phyloP scores from a whole-genome alignment of 257 asterid species.

The Verbena officinalis region DNA sequence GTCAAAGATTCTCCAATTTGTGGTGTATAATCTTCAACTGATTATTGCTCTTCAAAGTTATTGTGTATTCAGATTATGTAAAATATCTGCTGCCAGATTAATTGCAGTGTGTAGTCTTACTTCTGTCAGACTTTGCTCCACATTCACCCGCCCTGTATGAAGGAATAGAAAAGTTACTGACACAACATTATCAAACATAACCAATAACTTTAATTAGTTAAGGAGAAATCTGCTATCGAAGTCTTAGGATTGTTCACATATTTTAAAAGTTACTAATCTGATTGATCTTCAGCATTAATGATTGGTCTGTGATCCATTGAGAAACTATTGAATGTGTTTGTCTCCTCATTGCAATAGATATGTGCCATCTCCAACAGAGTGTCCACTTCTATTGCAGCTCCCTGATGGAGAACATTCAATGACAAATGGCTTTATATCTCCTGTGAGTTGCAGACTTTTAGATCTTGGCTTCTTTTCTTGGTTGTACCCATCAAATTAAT shows the following conservation, averaged over 20 bases:
- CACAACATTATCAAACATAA: constrained; percentile 15
- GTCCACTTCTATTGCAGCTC: constrained; percentile 83
- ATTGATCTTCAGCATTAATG: constrained; percentile 1
- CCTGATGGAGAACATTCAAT: constrained; percentile 69
- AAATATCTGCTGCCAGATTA: constrained; percentile 19
- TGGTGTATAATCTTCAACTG: constrained; percentile 77
- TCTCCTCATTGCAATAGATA: constrained; percentile 52
- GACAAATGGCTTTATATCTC: constrained; percentile 96
- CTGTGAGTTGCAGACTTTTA: constrained; percentile 55
- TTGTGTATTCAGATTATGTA: constrained; percentile 14
- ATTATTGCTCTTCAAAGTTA: constrained; percentile 18
- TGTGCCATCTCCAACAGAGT: constrained; percentile 85
- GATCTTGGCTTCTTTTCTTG: constrained; percentile 19
- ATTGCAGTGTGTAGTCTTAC: constrained; percentile 10
- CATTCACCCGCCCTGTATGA: constrained; percentile 6
- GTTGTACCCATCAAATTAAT: constrained; percentile 35
- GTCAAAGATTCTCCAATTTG: constrained; percentile 94
- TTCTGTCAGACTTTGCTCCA: neutral
- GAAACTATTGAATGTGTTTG: constrained; percentile 22
- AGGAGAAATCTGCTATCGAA: constrained; percentile 9
- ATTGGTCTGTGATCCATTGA: constrained; percentile 19
- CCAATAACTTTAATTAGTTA: neutral
- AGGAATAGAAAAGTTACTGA: neutral
- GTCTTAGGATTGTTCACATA: neutral
- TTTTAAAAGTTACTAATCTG: neutral